Evolutionary conservation across 768 basidiomycete genomes (phyloP).

Genomic region (Gyrodon lividus): DNA sequence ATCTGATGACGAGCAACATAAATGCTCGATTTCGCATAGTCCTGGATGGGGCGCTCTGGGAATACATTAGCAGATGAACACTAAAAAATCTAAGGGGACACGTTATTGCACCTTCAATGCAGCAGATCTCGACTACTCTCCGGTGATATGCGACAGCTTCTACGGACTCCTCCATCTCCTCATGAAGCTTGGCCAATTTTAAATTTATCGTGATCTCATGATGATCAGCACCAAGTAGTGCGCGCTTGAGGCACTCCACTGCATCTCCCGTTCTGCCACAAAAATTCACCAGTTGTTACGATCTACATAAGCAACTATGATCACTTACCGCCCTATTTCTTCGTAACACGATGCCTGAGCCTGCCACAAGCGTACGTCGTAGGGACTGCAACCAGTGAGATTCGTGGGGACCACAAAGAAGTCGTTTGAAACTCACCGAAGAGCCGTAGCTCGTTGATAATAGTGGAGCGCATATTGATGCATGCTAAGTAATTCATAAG

Average conservation of each 20-base stretch:
- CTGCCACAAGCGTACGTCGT: constrained; percentile 95
- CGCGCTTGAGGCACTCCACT: constrained; percentile 87
- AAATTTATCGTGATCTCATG: constrained; percentile 71
- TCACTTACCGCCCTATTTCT: constrained; percentile 74
- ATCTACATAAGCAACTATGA: neutral
- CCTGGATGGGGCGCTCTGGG: constrained; percentile 62
- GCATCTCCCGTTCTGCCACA: constrained; percentile 75
- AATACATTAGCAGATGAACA: constrained; percentile 14
- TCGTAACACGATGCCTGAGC: constrained; percentile 93
- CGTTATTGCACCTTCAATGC: constrained; percentile 42
- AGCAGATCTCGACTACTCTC: constrained; percentile 68
- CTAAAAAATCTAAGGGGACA: constrained; percentile 4
- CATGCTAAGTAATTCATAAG: constrained; percentile 96
- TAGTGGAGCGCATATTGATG: constrained; percentile 95
- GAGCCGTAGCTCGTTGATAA: constrained; percentile 92
- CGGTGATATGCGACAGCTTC: constrained; percentile 81
- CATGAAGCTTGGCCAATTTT: constrained; percentile 72
- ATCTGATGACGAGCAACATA: constrained; percentile 83
- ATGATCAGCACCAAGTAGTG: constrained; percentile 77
- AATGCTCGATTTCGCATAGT: constrained; percentile 82
- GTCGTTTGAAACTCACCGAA: constrained; percentile 54
- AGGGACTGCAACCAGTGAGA: constrained; percentile 57
- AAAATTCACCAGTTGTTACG: constrained; percentile 3
- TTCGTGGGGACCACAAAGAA: neutral
- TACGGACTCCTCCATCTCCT: constrained; percentile 59